Evolutionary conservation across 2,329 filamentous ascomycete species (phyloP).

Genomic region (Ceratocystis cacaofunesta): DNA sequence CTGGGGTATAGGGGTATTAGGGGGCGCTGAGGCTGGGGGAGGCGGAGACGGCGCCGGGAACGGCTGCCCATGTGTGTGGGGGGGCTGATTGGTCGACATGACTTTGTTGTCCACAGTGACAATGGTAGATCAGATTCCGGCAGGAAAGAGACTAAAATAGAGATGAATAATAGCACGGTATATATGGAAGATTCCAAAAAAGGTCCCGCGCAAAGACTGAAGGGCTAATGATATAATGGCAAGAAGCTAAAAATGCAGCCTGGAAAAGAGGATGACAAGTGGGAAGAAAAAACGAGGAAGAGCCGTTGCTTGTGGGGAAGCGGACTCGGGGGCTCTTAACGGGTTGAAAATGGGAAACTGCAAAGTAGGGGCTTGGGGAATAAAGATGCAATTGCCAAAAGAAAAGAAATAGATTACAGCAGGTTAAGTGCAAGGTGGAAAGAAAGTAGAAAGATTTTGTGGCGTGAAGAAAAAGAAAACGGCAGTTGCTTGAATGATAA

Average conservation of each 20-base stretch:
- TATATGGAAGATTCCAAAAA: background rate
- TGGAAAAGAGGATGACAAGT: background rate
- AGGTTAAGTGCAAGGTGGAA: background rate
- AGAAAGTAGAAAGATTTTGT: background rate
- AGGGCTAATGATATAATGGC: background rate
- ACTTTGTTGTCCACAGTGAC: background rate
- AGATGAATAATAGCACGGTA: background rate
- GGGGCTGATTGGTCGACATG: constrained; percentile 6
- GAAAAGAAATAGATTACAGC: background rate
- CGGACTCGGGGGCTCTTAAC: background rate
- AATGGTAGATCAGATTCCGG: background rate
- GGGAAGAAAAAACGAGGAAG: background rate
- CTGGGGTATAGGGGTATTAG: background rate
- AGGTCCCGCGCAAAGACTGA: too few species aligned
- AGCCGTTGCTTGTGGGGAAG: background rate
- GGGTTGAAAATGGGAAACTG: background rate
- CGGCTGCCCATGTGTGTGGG: background rate
- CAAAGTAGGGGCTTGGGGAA: background rate
- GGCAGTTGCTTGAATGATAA: background rate
- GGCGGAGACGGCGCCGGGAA: background rate
- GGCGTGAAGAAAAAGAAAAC: background rate
- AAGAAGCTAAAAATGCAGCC: background rate
- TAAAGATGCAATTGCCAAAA: background rate
- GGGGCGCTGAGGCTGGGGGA: background rate
- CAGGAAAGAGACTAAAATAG: background rate